These are phyloP conservation scores for Puya raimondii DNA, from an alignment of 176 grass and related monocot genomes.

Conservation along the genomic window DNA sequence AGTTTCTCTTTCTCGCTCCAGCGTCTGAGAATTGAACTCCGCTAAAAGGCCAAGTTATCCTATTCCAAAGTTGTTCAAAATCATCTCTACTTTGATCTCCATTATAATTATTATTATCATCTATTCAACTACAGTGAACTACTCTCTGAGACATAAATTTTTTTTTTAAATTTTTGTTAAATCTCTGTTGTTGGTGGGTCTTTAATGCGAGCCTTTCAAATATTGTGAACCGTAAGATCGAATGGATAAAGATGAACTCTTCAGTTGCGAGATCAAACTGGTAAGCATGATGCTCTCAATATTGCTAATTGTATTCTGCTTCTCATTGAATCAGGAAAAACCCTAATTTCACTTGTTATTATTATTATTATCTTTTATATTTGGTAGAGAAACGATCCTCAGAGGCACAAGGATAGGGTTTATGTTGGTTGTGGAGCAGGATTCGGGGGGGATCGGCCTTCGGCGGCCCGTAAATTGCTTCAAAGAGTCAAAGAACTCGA, in stretches of 20 bases:
- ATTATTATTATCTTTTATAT: background rate
- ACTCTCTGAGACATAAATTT: too few species aligned
- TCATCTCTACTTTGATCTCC: too few species aligned
- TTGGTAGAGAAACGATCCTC: conserved; percentile 53
- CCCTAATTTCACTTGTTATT: background rate
- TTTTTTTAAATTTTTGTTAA: too few species aligned
- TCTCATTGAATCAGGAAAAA: conserved; percentile 3
- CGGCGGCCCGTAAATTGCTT: conserved; percentile 66
- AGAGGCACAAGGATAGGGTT: conserved; percentile 51
- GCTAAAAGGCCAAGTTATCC: too few species aligned
- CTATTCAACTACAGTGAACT: too few species aligned
- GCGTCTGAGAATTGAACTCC: too few species aligned
- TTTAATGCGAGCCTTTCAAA: too few species aligned
- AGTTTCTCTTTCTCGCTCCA: too few species aligned
- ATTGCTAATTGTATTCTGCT: background rate
- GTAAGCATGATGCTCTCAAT: conserved; percentile 27
- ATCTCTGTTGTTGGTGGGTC: too few species aligned
- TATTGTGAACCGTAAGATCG: too few species aligned
- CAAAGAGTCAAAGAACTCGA: conserved; percentile 64
- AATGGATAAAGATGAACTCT: conserved; percentile 33
- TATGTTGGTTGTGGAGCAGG: conserved; percentile 82
- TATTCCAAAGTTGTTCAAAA: too few species aligned
- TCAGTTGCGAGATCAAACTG: conserved; percentile 46
- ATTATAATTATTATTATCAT: too few species aligned
- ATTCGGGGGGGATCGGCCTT: conserved; percentile 69